Conservation (phyloP, 2,329 filamentous ascomycete genomes). For the Hypoxylon sp. region DNA sequence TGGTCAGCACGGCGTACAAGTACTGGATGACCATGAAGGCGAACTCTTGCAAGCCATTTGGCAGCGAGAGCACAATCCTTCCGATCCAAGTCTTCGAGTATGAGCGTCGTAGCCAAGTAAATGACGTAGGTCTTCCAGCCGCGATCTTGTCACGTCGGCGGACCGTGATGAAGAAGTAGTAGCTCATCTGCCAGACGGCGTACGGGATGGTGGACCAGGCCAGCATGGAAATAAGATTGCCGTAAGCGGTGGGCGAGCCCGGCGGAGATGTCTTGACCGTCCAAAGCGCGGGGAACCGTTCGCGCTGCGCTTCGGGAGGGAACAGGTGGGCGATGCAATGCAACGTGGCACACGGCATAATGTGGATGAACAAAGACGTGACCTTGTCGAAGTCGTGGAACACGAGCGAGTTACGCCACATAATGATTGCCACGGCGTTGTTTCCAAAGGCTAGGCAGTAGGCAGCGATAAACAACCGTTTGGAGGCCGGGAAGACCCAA, state of each 20-base stretch:
- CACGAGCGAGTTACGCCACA: conserved; percentile 99
- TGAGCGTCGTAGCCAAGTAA: conserved; percentile 94
- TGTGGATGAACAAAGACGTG: conserved; percentile 98
- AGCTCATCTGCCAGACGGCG: conserved; percentile 89
- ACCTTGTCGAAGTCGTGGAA: conserved; percentile 99
- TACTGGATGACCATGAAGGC: conserved; percentile 99
- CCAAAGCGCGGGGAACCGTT: conserved; percentile 87
- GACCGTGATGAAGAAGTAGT: conserved; percentile 96
- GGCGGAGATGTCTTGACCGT: conserved; percentile 79
- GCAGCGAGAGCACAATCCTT: conserved; percentile 84
- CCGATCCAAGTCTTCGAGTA: conserved; percentile 94
- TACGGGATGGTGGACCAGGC: conserved; percentile 96
- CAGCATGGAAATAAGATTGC: conserved; percentile 84
- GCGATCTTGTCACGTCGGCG: conserved; percentile 96
- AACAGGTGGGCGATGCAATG: conserved; percentile 93
- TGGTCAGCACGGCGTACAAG: conserved; percentile 88
- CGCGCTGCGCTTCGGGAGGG: conserved; percentile 72
- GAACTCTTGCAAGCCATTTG: conserved; percentile 81
- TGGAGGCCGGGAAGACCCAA: conserved; percentile 92
- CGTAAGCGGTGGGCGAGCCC: conserved; percentile 84
- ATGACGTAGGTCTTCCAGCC: conserved; percentile 93
- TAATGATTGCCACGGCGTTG: conserved; percentile 96
- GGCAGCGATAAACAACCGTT: conserved; percentile 90
- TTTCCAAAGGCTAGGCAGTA: conserved; percentile 97
- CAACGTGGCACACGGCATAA: conserved; percentile 96